phyloP scores from a whole-genome alignment of 352 stramenopile species.

The Phytophthora ramorum region DNA sequence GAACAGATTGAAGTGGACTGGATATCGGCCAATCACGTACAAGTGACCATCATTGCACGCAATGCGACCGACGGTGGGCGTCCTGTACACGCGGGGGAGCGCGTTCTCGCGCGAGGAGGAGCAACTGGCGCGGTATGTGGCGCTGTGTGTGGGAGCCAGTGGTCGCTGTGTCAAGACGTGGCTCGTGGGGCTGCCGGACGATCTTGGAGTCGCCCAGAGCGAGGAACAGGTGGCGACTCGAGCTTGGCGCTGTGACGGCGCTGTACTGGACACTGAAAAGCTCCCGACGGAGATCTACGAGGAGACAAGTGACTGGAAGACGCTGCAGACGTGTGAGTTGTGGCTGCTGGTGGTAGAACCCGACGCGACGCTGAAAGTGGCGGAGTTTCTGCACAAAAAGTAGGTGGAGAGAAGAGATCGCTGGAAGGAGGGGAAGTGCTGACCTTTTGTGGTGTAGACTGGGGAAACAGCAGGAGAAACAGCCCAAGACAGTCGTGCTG shows the following conservation, averaged over 20 bases:
- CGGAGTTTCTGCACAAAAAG: slow-evolving; percentile 60
- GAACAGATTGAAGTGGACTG: slow-evolving; percentile 18
- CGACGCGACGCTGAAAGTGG: slow-evolving; percentile 39
- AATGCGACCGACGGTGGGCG: slow-evolving; percentile 47
- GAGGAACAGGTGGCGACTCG: neutral
- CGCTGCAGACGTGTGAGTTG: slow-evolving; percentile 58
- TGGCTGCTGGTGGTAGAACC: slow-evolving; percentile 72
- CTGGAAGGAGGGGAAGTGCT: neutral
- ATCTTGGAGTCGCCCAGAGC: slow-evolving; percentile 1
- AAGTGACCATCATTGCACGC: slow-evolving; percentile 7
- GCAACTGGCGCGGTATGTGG: slow-evolving; percentile 69
- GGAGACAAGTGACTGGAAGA: slow-evolving; percentile 43
- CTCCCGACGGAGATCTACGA: slow-evolving; percentile 42
- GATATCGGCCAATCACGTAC: slow-evolving; percentile 1
- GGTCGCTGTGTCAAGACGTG: slow-evolving; percentile 56
- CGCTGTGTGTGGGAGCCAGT: slow-evolving; percentile 58
- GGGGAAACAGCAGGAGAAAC: slow-evolving; percentile 37
- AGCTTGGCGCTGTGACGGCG: slow-evolving; percentile 59
- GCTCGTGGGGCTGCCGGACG: slow-evolving; percentile 42
- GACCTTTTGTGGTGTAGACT: slow-evolving; percentile 7
- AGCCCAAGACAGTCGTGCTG: slow-evolving; percentile 59
- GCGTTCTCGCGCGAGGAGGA: slow-evolving; percentile 57
- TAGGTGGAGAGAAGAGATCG: neutral
- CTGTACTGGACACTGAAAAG: slow-evolving; percentile 41
- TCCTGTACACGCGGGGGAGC: slow-evolving; percentile 67